Evolutionary conservation across 768 basidiomycete species (phyloP).

Genomic region (Basidioascus undulatus): DNA sequence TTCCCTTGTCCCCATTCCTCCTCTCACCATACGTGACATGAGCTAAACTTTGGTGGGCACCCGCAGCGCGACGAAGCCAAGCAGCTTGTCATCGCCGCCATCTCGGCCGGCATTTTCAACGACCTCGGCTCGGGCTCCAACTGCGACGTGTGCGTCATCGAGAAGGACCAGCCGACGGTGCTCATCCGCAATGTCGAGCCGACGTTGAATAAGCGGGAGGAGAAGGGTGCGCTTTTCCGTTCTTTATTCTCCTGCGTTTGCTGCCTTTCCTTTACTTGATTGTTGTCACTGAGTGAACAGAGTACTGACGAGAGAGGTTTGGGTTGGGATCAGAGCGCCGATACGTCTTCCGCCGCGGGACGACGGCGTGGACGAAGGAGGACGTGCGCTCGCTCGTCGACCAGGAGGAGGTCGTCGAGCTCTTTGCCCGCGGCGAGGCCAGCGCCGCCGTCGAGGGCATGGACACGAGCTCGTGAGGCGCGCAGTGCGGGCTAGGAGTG

Average conservation of each 20-base stretch:
- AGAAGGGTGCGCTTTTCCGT: too few relatives aligned
- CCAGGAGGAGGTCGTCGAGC: slow-evolving; percentile 8
- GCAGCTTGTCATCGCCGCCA: slow-evolving; percentile 54
- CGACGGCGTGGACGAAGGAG: slow-evolving; percentile 8
- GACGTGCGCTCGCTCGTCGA: slow-evolving; percentile 10
- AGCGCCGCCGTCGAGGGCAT: not conserved
- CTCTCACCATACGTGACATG: too few relatives aligned
- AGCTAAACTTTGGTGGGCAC: too few relatives aligned
- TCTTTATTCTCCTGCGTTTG: too few relatives aligned
- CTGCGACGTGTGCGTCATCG: slow-evolving; percentile 89
- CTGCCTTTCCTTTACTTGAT: too few relatives aligned
- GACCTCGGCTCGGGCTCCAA: slow-evolving; percentile 98
- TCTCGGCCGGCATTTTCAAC: slow-evolving; percentile 94
- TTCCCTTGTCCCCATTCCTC: too few relatives aligned
- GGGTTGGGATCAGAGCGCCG: too few relatives aligned
- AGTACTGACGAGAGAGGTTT: too few relatives aligned
- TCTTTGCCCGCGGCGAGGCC: slow-evolving; percentile 3
- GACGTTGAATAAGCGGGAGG: too few relatives aligned
- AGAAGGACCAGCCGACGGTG: slow-evolving; percentile 52
- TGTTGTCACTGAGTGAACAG: too few relatives aligned
- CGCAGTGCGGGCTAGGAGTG: too few relatives aligned
- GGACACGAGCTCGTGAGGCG: not conserved
- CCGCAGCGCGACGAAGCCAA: slow-evolving; percentile 55
- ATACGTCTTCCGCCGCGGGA: not conserved
- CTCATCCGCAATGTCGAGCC: too few relatives aligned